These are phyloP conservation scores for Mycena filopes DNA, from an alignment of 768 basidiomycete genomes.

Conservation along the genomic window DNA sequence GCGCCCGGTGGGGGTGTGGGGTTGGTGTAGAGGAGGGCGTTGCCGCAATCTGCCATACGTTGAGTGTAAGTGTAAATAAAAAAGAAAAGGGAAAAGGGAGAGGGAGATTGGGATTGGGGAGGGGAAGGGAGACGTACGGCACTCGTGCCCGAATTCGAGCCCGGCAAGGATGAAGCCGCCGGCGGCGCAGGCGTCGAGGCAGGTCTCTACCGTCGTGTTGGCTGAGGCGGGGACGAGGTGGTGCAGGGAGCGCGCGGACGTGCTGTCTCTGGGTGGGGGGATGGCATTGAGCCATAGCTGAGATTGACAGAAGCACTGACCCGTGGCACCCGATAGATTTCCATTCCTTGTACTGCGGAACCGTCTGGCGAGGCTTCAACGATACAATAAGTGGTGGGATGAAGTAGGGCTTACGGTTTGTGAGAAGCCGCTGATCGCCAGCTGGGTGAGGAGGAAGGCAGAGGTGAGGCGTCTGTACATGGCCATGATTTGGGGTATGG, in stretches of 20 bases:
- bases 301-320: neutral
- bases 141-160: constrained; percentile 36
- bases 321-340: constrained; percentile 1
- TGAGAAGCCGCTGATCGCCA: no score
- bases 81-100: no score
- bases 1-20: constrained; percentile 3
- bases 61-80: no score
- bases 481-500: no score
- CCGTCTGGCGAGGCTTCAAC: neutral
- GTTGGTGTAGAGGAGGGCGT: constrained; percentile 34
- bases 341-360: constrained; percentile 17
- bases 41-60: constrained; percentile 39
- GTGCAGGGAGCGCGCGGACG: constrained; percentile 23
- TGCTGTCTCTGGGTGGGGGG: constrained; percentile 29
- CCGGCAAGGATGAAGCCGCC: constrained; percentile 32
- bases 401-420: no score
- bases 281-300: no score
- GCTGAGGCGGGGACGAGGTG: constrained; percentile 19
- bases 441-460: no score
- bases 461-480: no score
- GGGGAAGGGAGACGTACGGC: constrained; percentile 32
- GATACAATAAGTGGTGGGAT: no score
- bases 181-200: constrained; percentile 33
- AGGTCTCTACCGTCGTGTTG: constrained; percentile 33
- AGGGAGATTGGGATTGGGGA: no score